Conservation (phyloP, 1,139 yeast genomes). For the Yamadazyma songkhlaensis region DNA sequence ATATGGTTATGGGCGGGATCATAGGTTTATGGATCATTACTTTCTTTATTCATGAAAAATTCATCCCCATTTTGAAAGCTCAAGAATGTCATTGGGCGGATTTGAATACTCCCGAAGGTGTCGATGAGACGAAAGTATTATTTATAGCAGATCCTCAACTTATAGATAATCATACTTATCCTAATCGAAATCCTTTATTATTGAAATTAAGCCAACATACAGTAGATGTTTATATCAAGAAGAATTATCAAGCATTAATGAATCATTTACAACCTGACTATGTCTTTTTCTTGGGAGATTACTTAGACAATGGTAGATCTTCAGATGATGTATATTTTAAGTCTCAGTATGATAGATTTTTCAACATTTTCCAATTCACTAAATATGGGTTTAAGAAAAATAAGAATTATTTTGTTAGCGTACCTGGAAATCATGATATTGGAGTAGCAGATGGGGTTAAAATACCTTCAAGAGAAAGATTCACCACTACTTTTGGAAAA, state of each 20-base stretch:
- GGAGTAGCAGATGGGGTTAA: slow-evolving; percentile 53
- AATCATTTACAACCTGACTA: slow-evolving; percentile 40
- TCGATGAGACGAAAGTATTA: slow-evolving; percentile 23
- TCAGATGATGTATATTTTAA: slow-evolving; percentile 38
- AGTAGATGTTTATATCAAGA: slow-evolving; percentile 46
- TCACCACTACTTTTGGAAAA: slow-evolving; percentile 37
- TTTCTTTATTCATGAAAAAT: slow-evolving; percentile 34
- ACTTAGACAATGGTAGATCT: slow-evolving; percentile 52
- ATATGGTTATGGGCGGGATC: slow-evolving; percentile 23
- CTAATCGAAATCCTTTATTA: slow-evolving; percentile 37
- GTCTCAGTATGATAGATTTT: slow-evolving; percentile 37
- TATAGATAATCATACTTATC: slow-evolving; percentile 49
- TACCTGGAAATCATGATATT: slow-evolving; percentile 59
- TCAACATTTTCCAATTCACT: slow-evolving; percentile 29
- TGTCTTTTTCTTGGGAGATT: slow-evolving; percentile 51
- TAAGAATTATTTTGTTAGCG: slow-evolving; percentile 28
- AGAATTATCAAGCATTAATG: slow-evolving; percentile 42
- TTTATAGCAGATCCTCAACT: slow-evolving; percentile 48
- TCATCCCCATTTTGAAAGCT: slow-evolving; percentile 27
- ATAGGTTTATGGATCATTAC: slow-evolving; percentile 27
- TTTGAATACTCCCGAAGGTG: slow-evolving; percentile 9
- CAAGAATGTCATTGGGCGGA: slow-evolving; percentile 30
- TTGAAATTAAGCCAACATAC: slow-evolving; percentile 45
- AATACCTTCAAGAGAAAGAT: slow-evolving; percentile 34
- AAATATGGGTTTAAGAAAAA: slow-evolving; percentile 21